Evolutionary conservation across 2,329 filamentous ascomycete species (phyloP).

Genomic region (Apiospora rasikravindrae): DNA sequence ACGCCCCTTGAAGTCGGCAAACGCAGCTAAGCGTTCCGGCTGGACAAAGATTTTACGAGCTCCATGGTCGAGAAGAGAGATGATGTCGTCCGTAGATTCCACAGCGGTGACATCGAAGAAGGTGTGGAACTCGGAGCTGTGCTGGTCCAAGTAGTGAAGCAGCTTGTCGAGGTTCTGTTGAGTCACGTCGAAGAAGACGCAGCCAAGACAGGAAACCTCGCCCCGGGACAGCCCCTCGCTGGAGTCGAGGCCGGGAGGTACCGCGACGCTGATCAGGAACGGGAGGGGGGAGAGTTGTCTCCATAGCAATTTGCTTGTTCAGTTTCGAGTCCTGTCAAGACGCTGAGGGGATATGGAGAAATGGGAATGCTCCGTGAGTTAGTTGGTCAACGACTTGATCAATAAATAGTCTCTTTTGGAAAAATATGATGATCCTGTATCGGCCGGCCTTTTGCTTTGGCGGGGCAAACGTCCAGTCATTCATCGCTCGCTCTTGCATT

Average conservation of each 20-base stretch:
- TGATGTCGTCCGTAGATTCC: conserved; percentile 71
- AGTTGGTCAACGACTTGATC: not conserved
- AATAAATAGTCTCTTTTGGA: not conserved
- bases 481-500: conserved; percentile 1
- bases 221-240: conserved; percentile 59
- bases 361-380: not conserved
- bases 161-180: conserved; percentile 48
- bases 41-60: conserved; percentile 84
- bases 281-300: conserved; percentile 67
- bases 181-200: conserved; percentile 61
- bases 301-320: conserved; percentile 50
- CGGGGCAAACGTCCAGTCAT: conserved; percentile 12
- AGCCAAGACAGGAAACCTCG: conserved; percentile 64
- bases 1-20: conserved; percentile 60
- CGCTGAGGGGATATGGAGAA: not conserved
- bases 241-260: conserved; percentile 53
- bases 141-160: conserved; percentile 52
- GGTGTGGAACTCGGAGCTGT: conserved; percentile 61
- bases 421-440: conserved; percentile 16
- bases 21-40: conserved; percentile 67
- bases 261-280: conserved; percentile 64
- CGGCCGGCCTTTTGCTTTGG: conserved; percentile 4
- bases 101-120: conserved; percentile 80
- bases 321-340: not conserved
- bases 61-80: conserved; percentile 83